Conservation (phyloP, 768 basidiomycete genomes). For the Coprinopsis cinerea region DNA sequence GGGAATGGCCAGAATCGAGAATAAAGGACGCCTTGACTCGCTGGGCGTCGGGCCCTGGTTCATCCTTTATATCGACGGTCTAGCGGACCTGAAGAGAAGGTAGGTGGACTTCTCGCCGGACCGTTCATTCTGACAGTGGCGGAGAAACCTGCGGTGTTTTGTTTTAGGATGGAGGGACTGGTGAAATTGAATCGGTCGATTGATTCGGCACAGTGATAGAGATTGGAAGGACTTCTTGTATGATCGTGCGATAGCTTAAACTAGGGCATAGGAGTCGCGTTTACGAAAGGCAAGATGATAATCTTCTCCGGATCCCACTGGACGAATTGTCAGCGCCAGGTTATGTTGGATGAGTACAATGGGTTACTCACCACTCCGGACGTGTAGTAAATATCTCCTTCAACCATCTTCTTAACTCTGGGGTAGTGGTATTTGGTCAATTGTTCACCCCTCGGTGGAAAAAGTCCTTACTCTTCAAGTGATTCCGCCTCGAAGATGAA, state of each 20-base stretch:
- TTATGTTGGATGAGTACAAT: neutral
- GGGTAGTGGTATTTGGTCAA: slow-evolving; percentile 11
- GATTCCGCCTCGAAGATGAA: slow-evolving; percentile 50
- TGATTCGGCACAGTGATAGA: too few relatives aligned
- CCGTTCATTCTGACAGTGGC: too few relatives aligned
- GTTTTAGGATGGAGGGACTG: too few relatives aligned
- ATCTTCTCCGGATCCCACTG: slow-evolving; percentile 58
- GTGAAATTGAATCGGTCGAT: too few relatives aligned
- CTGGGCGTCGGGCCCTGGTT: too few relatives aligned
- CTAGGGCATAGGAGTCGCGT: slow-evolving; percentile 25
- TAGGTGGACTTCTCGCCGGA: too few relatives aligned
- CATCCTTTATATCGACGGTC: too few relatives aligned
- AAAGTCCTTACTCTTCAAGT: slow-evolving; percentile 36
- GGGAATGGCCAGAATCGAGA: too few relatives aligned
- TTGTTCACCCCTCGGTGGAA: slow-evolving; percentile 11
- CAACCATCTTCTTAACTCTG: slow-evolving; percentile 33
- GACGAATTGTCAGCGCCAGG: neutral
- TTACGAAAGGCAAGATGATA: slow-evolving; percentile 39
- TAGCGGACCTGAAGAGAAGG: too few relatives aligned
- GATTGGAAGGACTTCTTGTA: neutral
- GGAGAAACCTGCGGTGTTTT: too few relatives aligned
- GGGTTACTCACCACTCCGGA: slow-evolving; percentile 33
- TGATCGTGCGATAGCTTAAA: neutral
- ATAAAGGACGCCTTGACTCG: too few relatives aligned
- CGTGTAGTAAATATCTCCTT: slow-evolving; percentile 37